Base-by-base conservation (phyloP, 331 rosid genomes). In the Acacia concinna region DNA sequence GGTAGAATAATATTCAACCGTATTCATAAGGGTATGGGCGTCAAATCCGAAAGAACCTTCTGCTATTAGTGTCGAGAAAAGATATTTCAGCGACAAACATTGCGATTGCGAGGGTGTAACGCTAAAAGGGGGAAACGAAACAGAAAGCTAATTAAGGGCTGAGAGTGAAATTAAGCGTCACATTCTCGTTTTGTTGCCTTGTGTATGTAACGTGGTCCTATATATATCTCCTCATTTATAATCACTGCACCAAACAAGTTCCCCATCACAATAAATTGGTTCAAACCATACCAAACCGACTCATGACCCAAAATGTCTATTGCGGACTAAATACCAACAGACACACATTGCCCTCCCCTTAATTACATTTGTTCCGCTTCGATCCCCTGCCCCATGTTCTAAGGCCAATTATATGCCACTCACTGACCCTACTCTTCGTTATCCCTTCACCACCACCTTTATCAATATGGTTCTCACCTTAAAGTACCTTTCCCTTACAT, bases 401-500 rank as follows among this genome's bases (percentile, higher is more conserved):
- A 12, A 38, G 52, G 73, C 52, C 72, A 21, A 38, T 21, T 38
- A 20, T 6, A 1, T 8, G 49, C 49, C 49, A 23, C 41, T 12
- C 8, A n/a, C 59, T 9, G 18, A 66, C 9, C 68, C 23, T 63
- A 63, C 68, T 63, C 21, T 31, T 73, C n/a, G 12, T 20, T 64
- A 78, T 66, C 27, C 23, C 41, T 32, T 38, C 27, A 46, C 17
- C 46, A 38, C 9, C 17, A 12, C 2, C 56, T 13, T 27, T 6
- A 4, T 46, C 15, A 13, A 17, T 34, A 2, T 31, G 37, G 3
- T 8, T 63, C 71, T 23, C 46, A 17, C 40, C 63, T 71, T 64
- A 31, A 64, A 23, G 71, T 73, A 73, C 83, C 71, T 38, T 75
- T 64, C 25, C 10, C 62, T 78, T 80, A 54, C 52, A 21, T 63